These are phyloP conservation scores for Thuja plicata DNA, from an alignment of 83 land plant species.

Conservation along the genomic window DNA sequence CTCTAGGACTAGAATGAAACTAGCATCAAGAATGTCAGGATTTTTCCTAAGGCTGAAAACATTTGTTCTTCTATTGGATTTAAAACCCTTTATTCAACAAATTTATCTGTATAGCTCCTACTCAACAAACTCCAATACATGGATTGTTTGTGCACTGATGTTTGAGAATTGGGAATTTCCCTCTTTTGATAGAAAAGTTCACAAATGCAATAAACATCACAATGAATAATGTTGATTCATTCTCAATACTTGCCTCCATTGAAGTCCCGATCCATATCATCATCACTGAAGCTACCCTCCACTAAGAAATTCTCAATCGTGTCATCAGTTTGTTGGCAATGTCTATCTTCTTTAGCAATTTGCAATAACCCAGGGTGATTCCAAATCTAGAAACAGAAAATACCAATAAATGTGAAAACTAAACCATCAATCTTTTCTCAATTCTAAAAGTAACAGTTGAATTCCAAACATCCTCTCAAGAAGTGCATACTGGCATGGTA, in stretches of 20 bases:
- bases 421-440: background rate
- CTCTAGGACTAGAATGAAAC: background rate
- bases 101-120: background rate
- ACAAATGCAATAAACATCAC: background rate
- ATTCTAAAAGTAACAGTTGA: background rate
- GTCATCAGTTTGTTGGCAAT: slow-evolving; percentile 41
- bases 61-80: background rate
- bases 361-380: slow-evolving; percentile 94
- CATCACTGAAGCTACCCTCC: slow-evolving; percentile 73
- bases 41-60: background rate
- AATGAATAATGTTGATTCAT: background rate
- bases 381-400: slow-evolving; percentile 69
- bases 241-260: slow-evolving; percentile 41
- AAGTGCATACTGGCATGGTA: background rate
- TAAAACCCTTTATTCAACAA: background rate
- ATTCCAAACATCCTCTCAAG: background rate
- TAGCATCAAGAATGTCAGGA: background rate
- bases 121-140: background rate
- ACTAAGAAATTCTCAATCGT: slow-evolving; percentile 59
- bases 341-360: slow-evolving; percentile 72
- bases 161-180: background rate
- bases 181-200: background rate
- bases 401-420: background rate
- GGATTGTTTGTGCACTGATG: background rate
- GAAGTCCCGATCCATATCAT: slow-evolving; percentile 46